phyloP scores from a whole-genome alignment of 2,329 filamentous ascomycete genomes.

The Hirsutella minnesotensis region DNA sequence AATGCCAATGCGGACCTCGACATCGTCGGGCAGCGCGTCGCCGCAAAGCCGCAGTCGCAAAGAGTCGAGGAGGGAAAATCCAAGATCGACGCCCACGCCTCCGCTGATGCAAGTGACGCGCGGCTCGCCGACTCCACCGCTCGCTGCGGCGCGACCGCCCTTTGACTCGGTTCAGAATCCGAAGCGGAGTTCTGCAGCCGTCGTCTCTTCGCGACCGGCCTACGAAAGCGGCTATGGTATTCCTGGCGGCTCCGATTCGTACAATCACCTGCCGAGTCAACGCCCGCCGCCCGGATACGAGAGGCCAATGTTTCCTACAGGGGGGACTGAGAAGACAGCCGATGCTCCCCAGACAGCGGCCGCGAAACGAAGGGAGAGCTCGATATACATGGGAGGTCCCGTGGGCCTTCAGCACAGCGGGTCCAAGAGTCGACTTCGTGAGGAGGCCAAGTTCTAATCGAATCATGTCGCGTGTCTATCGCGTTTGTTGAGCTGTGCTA shows the following conservation, averaged over 20 bases:
- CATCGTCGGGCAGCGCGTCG: conserved; percentile 35
- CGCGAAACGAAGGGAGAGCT: conserved; percentile 44
- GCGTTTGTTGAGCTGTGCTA: too few species aligned
- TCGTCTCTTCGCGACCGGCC: conserved; percentile 21
- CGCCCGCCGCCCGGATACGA: conserved; percentile 23
- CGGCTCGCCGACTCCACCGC: conserved; percentile 31
- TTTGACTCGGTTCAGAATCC: conserved; percentile 32
- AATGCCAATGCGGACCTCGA: conserved; percentile 34
- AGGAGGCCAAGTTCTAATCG: conserved; percentile 36
- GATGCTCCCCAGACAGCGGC: conserved; percentile 16
- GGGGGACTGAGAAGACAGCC: conserved; percentile 11
- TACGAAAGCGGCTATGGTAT: conserved; percentile 31
- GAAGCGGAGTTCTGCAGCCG: conserved; percentile 22
- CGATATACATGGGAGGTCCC: conserved; percentile 42
- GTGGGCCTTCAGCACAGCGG: conserved; percentile 35
- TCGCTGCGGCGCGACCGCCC: conserved; percentile 14
- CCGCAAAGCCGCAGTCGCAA: conserved; percentile 36
- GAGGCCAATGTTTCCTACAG: conserved; percentile 20
- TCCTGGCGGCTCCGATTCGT: conserved; percentile 12
- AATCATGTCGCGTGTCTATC: neutral
- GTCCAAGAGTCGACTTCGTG: conserved; percentile 41
- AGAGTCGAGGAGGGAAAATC: conserved; percentile 16
- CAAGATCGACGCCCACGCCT: conserved; percentile 35
- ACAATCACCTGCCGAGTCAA: conserved; percentile 7
- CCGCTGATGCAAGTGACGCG: conserved; percentile 25